Conservation (phyloP, 805 yeast species). For the Starmerella tilneyi region DNA sequence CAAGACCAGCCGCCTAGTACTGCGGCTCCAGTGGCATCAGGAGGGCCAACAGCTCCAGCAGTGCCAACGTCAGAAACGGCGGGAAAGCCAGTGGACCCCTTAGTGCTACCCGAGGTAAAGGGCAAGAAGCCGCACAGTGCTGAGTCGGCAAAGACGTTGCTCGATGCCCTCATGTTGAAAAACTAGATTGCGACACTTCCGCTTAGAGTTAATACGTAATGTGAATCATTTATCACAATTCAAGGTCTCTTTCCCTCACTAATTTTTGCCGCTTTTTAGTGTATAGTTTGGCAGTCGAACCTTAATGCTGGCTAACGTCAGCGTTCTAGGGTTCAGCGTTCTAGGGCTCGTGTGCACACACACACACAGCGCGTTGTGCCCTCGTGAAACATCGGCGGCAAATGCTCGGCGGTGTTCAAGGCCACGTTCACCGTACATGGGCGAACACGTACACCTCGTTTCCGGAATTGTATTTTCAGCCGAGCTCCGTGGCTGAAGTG, state of each 20-base stretch:
- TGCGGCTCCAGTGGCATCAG: too few species aligned
- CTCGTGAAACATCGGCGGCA: not conserved
- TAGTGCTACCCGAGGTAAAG: not conserved
- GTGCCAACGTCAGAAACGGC: too few species aligned
- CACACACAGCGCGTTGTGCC: not conserved
- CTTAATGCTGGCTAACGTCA: too few species aligned
- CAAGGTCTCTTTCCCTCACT: too few species aligned
- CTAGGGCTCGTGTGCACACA: too few species aligned
- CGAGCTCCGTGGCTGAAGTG: slow-evolving; percentile 58
- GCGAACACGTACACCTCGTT: slow-evolving; percentile 75
- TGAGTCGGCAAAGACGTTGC: slow-evolving; percentile 1
- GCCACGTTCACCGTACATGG: slow-evolving; percentile 56
- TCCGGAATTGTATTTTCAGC: slow-evolving; percentile 75
- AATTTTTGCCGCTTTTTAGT: too few species aligned
- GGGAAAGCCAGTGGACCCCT: not conserved
- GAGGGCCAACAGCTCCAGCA: too few species aligned
- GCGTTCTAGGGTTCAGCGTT: too few species aligned
- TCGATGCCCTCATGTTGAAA: slow-evolving; percentile 3
- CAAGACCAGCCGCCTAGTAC: too few species aligned
- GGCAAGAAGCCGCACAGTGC: not conserved
- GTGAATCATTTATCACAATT: too few species aligned
- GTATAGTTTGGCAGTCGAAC: too few species aligned
- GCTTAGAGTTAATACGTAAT: not conserved
- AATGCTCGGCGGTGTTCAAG: slow-evolving; percentile 12
- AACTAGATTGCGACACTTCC: not conserved